Evolutionary conservation across 352 stramenopile genomes (phyloP), one percentile per base, ranked within the genome.

Genomic region (Pythium plurisporium): DNA sequence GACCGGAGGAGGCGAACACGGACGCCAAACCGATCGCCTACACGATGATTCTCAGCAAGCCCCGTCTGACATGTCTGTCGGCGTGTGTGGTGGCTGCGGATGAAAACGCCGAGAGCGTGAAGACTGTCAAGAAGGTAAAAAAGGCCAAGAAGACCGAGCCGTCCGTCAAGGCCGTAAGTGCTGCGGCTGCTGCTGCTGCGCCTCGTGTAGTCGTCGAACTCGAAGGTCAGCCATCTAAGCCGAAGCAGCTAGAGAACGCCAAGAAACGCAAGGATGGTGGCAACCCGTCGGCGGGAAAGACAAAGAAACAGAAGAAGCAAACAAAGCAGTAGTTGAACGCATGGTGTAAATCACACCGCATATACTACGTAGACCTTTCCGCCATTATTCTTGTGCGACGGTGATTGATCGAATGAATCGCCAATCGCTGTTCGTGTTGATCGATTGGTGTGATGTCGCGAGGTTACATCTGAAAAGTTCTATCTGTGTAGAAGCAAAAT

Each of bases 181-280:
- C 58, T n/a, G 59, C 67, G 1, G 55, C 52, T 26, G 51, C 65
- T 34, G 72, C 63, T 17, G 61, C 65, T 4, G 70, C 76, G 1
- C 81, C 81, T 9, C 81, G 72, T 23, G 73, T 94, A 15, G 76
- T 94, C 5, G 76, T 94, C 14, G 83, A 94, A 53, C 44, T 89
- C 14, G 76, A 84, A 19, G 71, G 64, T 15, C 44, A 37, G 11
- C 46, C 31, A 12, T 23, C 17, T 17, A 53, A 33, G 48, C 31
- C 45, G 6, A 15, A 10, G 38, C 20, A 59, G 12, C 10, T n/a
- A 6, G 44, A 54, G 22, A 20, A 65, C n/a, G 34, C 9, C 34
- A 41, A n/a, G 14, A 41, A 41, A 41, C 10, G 3, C 34, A n/a
- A n/a, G n/a, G n/a, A n/a, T n/a, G n/a, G n/a, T n/a, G n/a, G n/a